Percentiles rank a stretch among this genome's conserved stretches.
Evolutionary conservation across 257 asterid genomes (phyloP).

Genomic region (Eucommia ulmoides): DNA sequence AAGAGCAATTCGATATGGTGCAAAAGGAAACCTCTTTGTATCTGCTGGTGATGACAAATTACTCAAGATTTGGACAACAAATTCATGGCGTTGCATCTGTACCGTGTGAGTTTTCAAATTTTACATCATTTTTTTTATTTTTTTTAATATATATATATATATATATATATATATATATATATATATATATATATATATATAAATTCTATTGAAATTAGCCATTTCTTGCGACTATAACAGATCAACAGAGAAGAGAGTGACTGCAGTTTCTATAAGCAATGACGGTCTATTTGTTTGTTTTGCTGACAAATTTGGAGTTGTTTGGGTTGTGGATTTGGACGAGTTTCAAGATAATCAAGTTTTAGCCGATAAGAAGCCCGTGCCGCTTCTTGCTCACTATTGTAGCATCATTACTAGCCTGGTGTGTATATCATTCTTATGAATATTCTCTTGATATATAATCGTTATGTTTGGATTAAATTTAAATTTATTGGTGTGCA

Average conservation of each 20-base stretch:
- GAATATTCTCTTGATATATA: too few species aligned
- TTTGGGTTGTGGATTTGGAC: slow-evolving; percentile 48
- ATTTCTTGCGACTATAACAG: slow-evolving; percentile 21
- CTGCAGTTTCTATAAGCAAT: slow-evolving; percentile 63
- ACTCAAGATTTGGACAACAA: slow-evolving; percentile 70
- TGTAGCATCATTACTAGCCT: slow-evolving; percentile 93
- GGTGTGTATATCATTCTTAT: too few species aligned
- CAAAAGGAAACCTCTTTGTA: slow-evolving; percentile 57
- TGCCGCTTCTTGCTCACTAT: slow-evolving; percentile 80
- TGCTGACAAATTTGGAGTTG: slow-evolving; percentile 90
- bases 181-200: too few species aligned
- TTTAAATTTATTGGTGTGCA: too few species aligned
- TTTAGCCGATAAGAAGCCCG: slow-evolving; percentile 42
- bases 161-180: too few species aligned
- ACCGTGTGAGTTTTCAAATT: slow-evolving; percentile 44
- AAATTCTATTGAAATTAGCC: background rate
- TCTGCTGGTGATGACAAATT: slow-evolving; percentile 96
- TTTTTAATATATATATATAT: too few species aligned
- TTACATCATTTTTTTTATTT: background rate
- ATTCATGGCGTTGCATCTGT: slow-evolving; percentile 59
- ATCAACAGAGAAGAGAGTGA: slow-evolving; percentile 86
- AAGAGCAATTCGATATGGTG: slow-evolving; percentile 64
- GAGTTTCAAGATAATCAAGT: slow-evolving; percentile 17
- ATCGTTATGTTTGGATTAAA: too few species aligned
- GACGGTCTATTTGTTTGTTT: slow-evolving; percentile 59